Evolutionary conservation across 2,329 filamentous ascomycete species (phyloP).

Genomic region (Xylariaceae sp.): DNA sequence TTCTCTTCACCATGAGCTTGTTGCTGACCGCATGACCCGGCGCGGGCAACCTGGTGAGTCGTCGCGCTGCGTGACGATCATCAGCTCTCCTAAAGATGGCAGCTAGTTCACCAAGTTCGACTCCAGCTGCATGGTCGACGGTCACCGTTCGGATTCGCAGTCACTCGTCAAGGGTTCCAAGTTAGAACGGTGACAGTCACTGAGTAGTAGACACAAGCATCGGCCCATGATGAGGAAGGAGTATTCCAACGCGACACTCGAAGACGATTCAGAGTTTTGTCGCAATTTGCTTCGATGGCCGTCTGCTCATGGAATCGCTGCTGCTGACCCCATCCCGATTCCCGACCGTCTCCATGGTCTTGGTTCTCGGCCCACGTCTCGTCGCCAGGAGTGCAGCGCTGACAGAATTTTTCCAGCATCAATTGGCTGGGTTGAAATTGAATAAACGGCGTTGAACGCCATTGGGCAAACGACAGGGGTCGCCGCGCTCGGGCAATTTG

Average conservation of each 20-base stretch:
- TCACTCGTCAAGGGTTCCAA: background rate
- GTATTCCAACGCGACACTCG: slow-evolving; percentile 4
- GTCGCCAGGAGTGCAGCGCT: background rate
- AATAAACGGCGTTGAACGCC: background rate
- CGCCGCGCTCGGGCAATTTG: background rate
- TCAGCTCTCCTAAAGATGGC: background rate
- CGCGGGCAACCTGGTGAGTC: background rate
- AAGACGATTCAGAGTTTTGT: background rate
- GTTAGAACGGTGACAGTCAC: background rate
- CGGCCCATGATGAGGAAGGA: background rate
- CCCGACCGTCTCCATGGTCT: background rate
- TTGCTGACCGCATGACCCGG: background rate
- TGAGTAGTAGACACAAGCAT: background rate
- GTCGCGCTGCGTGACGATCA: slow-evolving; percentile 2
- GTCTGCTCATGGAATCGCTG: background rate
- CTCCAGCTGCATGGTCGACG: slow-evolving; percentile 4
- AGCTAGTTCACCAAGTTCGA: slow-evolving; percentile 6
- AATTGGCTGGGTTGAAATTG: slow-evolving; percentile 5
- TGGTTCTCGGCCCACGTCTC: slow-evolving; percentile 3
- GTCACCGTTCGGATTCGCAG: background rate
- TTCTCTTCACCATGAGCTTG: slow-evolving; percentile 3
- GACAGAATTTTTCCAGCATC: slow-evolving; percentile 3
- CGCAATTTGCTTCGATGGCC: slow-evolving; percentile 5
- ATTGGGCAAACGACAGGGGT: background rate
- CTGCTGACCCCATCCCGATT: background rate